Percentiles rank a stretch among this genome's conserved stretches.
phyloP scores from a whole-genome alignment of 2,329 filamentous ascomycete genomes.

The Apiospora saccharicola region DNA sequence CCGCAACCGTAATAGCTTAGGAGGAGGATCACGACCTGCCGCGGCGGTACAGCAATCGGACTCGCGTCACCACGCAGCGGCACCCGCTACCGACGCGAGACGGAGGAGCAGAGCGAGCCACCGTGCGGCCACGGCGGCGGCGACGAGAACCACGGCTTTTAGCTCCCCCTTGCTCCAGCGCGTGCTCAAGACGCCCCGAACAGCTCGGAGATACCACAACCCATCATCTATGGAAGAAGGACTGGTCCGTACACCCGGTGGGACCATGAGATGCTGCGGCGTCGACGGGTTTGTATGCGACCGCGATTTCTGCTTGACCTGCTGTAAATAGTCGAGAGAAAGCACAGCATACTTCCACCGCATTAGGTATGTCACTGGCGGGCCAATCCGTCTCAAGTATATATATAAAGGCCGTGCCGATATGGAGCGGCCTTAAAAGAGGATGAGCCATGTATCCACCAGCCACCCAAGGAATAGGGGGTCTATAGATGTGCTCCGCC shows the following conservation, averaged over 20 bases:
- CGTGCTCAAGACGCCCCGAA: conserved; percentile 34
- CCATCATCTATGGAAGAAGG: conserved; percentile 16
- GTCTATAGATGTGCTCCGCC: neutral
- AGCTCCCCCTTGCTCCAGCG: conserved; percentile 19
- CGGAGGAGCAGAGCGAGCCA: neutral
- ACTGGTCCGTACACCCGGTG: conserved; percentile 56
- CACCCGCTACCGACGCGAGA: neutral
- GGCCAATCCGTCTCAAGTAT: neutral
- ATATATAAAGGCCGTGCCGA: neutral
- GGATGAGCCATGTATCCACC: neutral
- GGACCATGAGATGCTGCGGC: conserved; percentile 60
- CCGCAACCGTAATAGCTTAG: neutral
- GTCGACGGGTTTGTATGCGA: conserved; percentile 63
- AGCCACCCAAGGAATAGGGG: no score
- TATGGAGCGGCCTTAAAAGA: neutral
- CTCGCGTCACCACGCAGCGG: neutral
- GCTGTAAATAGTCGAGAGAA: conserved; percentile 44
- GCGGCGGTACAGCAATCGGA: neutral
- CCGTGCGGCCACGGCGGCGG: neutral
- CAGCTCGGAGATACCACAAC: neutral
- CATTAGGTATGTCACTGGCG: neutral
- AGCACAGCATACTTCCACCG: no score
- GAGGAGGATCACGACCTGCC: neutral
- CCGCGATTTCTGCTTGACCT: conserved; percentile 67
- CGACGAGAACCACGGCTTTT: neutral